These are phyloP conservation scores for Crithidia brevicula DNA, from an alignment of 208 protist species.

Conservation along the genomic window DNA sequence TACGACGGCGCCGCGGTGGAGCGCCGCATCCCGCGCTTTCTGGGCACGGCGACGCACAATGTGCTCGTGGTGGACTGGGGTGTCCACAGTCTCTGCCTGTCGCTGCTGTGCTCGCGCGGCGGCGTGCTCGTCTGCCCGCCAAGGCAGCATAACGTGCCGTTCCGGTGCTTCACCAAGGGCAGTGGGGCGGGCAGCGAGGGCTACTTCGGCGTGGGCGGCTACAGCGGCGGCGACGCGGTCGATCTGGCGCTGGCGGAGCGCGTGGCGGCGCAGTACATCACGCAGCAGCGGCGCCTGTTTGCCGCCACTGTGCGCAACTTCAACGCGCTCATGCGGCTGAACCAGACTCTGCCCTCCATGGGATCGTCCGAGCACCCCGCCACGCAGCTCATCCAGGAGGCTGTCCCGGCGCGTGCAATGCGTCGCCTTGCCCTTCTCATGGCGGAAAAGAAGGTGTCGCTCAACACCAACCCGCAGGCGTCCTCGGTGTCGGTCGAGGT, in stretches of 20 bases:
- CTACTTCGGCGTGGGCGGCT: slow-evolving; percentile 26
- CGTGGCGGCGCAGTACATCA: slow-evolving; percentile 76
- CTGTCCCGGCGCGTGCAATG: slow-evolving; percentile 75
- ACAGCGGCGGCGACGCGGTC: slow-evolving; percentile 69
- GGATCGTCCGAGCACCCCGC: slow-evolving; percentile 30
- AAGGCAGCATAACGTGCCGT: slow-evolving; percentile 30
- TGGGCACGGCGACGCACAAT: slow-evolving; percentile 28
- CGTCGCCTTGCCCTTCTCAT: slow-evolving; percentile 62
- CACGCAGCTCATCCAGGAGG: slow-evolving; percentile 44
- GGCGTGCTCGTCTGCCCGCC: slow-evolving; percentile 51
- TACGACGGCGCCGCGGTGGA: slow-evolving; percentile 47
- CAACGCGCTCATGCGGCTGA: slow-evolving; percentile 29
- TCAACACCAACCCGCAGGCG: slow-evolving; percentile 69
- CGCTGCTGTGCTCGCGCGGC: slow-evolving; percentile 49
- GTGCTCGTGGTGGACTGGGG: slow-evolving; percentile 89
- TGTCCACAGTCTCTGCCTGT: slow-evolving; percentile 64
- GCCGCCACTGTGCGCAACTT: slow-evolving; percentile 42
- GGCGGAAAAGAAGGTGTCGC: slow-evolving; percentile 82
- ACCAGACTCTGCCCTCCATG: slow-evolving; percentile 24
- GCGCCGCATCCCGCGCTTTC: slow-evolving; percentile 33
- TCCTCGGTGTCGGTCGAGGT: slow-evolving; percentile 74
- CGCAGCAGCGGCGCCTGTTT: slow-evolving; percentile 70
- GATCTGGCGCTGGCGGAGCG: slow-evolving; percentile 68
- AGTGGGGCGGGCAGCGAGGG: slow-evolving; percentile 11
- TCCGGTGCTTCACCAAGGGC: slow-evolving; percentile 39